These are phyloP conservation scores for Tuber calosporum DNA, from an alignment of 495 filamentous ascomycete genomes.

Conservation along the genomic window DNA sequence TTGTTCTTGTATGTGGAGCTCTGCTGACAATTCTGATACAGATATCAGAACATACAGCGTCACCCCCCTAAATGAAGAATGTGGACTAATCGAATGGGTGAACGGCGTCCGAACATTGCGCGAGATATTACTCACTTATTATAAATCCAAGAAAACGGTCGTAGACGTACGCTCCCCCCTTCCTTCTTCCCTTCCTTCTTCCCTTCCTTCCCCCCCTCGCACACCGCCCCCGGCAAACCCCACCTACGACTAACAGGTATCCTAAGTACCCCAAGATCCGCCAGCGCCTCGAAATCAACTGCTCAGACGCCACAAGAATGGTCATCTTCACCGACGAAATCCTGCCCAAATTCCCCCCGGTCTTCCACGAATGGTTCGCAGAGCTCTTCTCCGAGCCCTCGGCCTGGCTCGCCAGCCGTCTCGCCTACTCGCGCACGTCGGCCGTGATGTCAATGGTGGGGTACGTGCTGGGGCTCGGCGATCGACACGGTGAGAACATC, in stretches of 20 bases:
- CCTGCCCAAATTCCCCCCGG: conserved; percentile 61
- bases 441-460: conserved; percentile 98
- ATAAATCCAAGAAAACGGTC: conserved; percentile 60
- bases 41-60: conserved; percentile 97
- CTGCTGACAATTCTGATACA: conserved; percentile 34
- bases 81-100: conserved; percentile 98
- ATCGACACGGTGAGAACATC: conserved; percentile 98
- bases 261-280: conserved; percentile 55
- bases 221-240: not conserved
- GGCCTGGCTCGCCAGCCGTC: conserved; percentile 82
- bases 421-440: conserved; percentile 83
- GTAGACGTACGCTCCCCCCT: conserved; percentile 46
- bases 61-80: conserved; percentile 94
- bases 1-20: not conserved
- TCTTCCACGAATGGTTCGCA: conserved; percentile 90
- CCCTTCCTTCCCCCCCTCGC: not conserved
- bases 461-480: conserved; percentile 87
- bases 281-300: conserved; percentile 53
- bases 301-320: conserved; percentile 46
- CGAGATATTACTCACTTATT: conserved; percentile 74
- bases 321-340: conserved; percentile 64
- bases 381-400: conserved; percentile 89
- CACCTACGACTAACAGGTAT: conserved; percentile 11
- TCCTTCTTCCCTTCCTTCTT: too few species aligned
- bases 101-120: conserved; percentile 88